Base-by-base conservation (phyloP, 208 protist species). In the Trypanosomatidae sp. region DNA sequence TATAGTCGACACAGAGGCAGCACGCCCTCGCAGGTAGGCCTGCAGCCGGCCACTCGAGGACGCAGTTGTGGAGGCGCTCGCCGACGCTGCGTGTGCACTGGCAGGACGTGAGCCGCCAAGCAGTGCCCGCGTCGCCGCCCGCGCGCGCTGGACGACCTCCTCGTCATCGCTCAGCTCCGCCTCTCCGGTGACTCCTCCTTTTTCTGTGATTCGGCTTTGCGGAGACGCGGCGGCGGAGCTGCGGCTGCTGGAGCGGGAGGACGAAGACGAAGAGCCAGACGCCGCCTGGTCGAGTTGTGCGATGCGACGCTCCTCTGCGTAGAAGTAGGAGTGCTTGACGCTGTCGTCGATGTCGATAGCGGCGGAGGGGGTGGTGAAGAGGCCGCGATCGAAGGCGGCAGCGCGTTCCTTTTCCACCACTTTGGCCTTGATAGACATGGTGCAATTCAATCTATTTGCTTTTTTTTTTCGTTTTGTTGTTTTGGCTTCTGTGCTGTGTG, bases 381-480 rank as follows among this genome's bases (percentile, higher is more conserved):
- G 82, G n/a, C 92, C 92, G 47, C 80, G 74, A 13, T 86, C 88
- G 22, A 85, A 86, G 8, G 75, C 74, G 1, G 85, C 81, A 0
- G 89, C 88, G 22, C 81, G 76, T 6, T 77, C 62, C 4, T 88
- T 84, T 53, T 91, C 83, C 33, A 96, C 84, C 3, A 50, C 78
- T 64, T 90, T 94, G n/a, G 92, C 83, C 64, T 96, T 96, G 69
- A 95, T 93, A 25, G 85, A 75, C 91, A 95, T 95, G n/a, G n/a
- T n/a, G n/a, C n/a, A n/a, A n/a, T n/a, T n/a, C n/a, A n/a, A n/a
- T n/a, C n/a, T n/a, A n/a, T n/a, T n/a, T n/a, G n/a, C n/a, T n/a
- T n/a, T n/a, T n/a, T n/a, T n/a, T n/a, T n/a, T n/a, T n/a, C n/a
- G n/a, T n/a, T n/a, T n/a, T n/a, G n/a, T n/a, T n/a, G n/a, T n/a